These are phyloP conservation scores for Carallia brachiata DNA, from an alignment of 345 rosid genomes.

Conservation along the genomic window DNA sequence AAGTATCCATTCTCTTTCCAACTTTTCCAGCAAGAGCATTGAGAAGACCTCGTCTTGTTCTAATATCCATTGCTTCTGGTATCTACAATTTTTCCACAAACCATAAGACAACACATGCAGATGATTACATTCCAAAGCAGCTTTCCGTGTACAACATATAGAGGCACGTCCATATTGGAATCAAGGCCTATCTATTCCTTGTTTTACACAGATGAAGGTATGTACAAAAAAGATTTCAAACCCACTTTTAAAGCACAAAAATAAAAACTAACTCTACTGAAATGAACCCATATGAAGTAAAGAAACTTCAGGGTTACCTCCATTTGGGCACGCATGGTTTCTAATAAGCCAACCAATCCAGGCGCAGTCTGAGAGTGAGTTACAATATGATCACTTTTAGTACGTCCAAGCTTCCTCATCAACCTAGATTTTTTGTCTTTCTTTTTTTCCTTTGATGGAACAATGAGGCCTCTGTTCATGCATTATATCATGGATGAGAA, in stretches of 20 bases:
- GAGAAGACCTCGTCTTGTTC: slow-evolving; percentile 92
- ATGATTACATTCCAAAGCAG: too few relatives aligned
- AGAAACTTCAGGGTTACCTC: slow-evolving; percentile 52
- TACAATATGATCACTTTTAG: slow-evolving; percentile 58
- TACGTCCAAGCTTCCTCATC: slow-evolving; percentile 93
- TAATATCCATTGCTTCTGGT: slow-evolving; percentile 92
- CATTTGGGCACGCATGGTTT: slow-evolving; percentile 90
- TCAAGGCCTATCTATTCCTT: too few relatives aligned
- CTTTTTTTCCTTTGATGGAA: slow-evolving; percentile 87
- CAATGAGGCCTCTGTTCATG: slow-evolving; percentile 72
- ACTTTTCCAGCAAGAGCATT: slow-evolving; percentile 82
- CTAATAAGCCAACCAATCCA: slow-evolving; percentile 80
- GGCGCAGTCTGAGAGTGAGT: slow-evolving; percentile 60
- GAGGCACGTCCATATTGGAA: too few relatives aligned
- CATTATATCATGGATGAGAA: slow-evolving; percentile 9
- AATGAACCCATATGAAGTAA: not conserved
- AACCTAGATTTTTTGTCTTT: slow-evolving; percentile 78
- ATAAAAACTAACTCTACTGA: not conserved
- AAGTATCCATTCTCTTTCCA: slow-evolving; percentile 93
- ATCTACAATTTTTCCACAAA: slow-evolving; percentile 41
- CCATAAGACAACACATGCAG: too few relatives aligned
- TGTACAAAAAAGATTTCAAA: too few relatives aligned
- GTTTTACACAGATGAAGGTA: too few relatives aligned
- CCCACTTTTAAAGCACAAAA: too few relatives aligned
- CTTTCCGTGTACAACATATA: too few relatives aligned